phyloP scores from a whole-genome alignment of 2,329 filamentous ascomycete species.

The Chalara sp. region DNA sequence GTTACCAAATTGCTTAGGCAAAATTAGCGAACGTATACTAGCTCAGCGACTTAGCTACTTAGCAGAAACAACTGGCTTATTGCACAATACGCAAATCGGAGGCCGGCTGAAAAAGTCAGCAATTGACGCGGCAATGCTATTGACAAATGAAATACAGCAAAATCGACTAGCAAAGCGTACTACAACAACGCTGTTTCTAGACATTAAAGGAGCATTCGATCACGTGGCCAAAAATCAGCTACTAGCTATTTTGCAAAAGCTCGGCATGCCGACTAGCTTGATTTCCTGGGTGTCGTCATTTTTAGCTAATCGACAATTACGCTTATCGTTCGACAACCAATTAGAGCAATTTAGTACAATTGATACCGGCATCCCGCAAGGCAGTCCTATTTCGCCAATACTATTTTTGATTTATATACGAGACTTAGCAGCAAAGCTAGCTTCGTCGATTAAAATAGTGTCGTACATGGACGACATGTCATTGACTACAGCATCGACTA shows the following conservation, averaged over 20 bases:
- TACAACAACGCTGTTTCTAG: slow-evolving; percentile 1
- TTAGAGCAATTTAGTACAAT: neutral
- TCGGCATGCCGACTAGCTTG: neutral
- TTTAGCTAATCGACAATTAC: neutral
- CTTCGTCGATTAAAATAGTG: neutral
- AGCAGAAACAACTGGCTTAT: slow-evolving; percentile 2
- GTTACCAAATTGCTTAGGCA: neutral
- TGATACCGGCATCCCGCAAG: neutral
- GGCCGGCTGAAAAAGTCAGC: slow-evolving; percentile 6
- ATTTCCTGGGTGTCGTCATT: neutral
- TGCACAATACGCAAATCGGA: slow-evolving; percentile 1
- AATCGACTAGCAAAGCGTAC: neutral
- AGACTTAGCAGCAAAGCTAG: neutral
- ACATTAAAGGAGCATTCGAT: slow-evolving; percentile 4
- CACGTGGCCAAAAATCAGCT: slow-evolving; percentile 2
- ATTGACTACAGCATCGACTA: neutral
- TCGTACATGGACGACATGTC: neutral
- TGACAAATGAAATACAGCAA: neutral
- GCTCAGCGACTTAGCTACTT: slow-evolving; percentile 3
- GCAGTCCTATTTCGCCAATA: neutral
- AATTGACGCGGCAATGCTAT: neutral
- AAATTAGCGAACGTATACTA: slow-evolving; percentile 1
- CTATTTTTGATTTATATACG: neutral
- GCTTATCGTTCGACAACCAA: neutral
- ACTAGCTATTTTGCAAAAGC: neutral